Evolutionary conservation across 139 green algal species (phyloP), one percentile per base, ranked within the genome.

Genomic region (Chlorella sp.): DNA sequence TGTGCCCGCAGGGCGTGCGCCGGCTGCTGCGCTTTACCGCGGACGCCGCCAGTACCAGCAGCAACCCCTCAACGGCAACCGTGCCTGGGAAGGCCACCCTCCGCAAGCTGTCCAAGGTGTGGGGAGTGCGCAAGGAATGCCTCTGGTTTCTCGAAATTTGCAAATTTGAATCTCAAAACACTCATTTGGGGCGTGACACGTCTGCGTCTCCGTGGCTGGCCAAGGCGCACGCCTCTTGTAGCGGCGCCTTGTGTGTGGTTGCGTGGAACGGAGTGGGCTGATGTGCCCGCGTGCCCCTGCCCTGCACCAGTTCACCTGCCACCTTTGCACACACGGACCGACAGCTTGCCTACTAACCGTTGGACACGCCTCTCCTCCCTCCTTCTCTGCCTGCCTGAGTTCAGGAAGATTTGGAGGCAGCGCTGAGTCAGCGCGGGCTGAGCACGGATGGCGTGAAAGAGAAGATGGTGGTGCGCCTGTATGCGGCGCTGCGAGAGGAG

Each of bases 401-500:
- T n/a, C 86, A 89, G 86, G 48, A 57, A 22, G 26, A 66, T 48
- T 73, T 89, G 21, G 86, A 89, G 34, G 18, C 28, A 4, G 48
- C 36, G 73, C 86, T 89, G 48, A 3, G 24, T 0, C 32, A 73
- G 48, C 73, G 86, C 0, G 73, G 73, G 21, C 86, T 89, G 12
- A 75, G 73, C 48, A 84, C 48, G 4, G 73, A 78, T 2, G 86
- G 86, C 16, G 53, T 39, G 21, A 89, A 89, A 73, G 40, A 73
- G 0, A 64, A 83, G n/a, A 69, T 84, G 53, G 86, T 66, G n/a
- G 86, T 84, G 14, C 42, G 86, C 24, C 86, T 89, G 48, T 39
- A 84, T 7, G 48, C 36, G 15, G 86, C 86, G 0, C 34, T 89
- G 69, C 22, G n/a, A n/a, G n/a, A n/a, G n/a, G n/a, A 42, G 81